Percentiles rank a stretch among this genome's conserved stretches.
phyloP scores from a whole-genome alignment of 768 basidiomycete species.

The Rhizopogon sp. region DNA sequence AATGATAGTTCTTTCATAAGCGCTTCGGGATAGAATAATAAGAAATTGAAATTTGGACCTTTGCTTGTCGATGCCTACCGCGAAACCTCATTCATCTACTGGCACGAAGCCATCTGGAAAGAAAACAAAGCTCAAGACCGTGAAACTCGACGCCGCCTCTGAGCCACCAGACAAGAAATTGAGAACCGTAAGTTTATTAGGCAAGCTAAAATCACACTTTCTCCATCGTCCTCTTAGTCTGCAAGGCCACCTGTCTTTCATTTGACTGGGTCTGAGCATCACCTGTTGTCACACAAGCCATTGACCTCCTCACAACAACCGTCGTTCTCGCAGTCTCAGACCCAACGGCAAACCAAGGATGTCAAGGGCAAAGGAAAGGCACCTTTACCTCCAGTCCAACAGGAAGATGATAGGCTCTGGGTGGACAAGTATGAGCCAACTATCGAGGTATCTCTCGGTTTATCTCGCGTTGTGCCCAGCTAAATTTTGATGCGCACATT shows the following conservation, averaged over 20 bases:
- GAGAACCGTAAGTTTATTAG: conserved; percentile 5
- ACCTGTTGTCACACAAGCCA: conserved; percentile 4
- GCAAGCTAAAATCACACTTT: not conserved
- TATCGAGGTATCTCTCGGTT: conserved; percentile 42
- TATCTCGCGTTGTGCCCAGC: not conserved
- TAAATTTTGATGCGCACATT: not conserved
- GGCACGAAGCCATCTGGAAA: not conserved
- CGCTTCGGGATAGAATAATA: no score
- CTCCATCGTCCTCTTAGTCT: conserved; percentile 3
- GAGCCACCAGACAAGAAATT: conserved; percentile 19
- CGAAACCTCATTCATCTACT: not conserved
- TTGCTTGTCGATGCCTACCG: not conserved
- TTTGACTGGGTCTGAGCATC: conserved; percentile 9
- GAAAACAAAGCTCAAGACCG: conserved; percentile 17
- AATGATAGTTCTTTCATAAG: no score
- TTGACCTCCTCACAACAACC: not conserved
- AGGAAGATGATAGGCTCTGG: conserved; percentile 45
- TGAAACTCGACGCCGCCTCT: conserved; percentile 13
- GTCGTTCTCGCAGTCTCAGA: not conserved
- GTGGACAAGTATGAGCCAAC: conserved; percentile 60
- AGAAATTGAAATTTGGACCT: no score
- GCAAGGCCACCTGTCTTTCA: conserved; percentile 18
- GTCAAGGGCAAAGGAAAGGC: conserved; percentile 22
- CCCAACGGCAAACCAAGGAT: conserved; percentile 3
- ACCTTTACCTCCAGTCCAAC: not conserved